Evolutionary conservation across 2,329 filamentous ascomycete species (phyloP).

Genomic region (Aureobasidium mangrovei): DNA sequence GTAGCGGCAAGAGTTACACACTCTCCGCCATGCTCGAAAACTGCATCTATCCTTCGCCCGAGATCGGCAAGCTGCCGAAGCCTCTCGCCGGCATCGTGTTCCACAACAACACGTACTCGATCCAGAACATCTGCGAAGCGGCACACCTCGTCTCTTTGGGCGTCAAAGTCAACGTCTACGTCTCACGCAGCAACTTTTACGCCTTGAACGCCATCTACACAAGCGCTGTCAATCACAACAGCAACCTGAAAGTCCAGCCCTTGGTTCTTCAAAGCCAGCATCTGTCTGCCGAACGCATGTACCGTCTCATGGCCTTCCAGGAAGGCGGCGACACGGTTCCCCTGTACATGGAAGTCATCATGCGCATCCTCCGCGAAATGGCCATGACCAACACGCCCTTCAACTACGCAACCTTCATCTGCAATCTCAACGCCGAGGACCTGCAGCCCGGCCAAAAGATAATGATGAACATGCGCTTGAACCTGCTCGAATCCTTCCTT

Average conservation of each 20-base stretch:
- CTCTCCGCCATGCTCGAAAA: constrained; percentile 53
- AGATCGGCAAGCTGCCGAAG: constrained; percentile 36
- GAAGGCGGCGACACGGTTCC: constrained; percentile 35
- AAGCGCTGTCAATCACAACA: constrained; percentile 27
- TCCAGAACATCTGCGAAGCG: constrained; percentile 48
- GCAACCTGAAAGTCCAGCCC: constrained; percentile 37
- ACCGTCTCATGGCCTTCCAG: constrained; percentile 46
- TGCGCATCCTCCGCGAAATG: constrained; percentile 49
- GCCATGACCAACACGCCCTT: constrained; percentile 39
- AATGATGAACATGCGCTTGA: constrained; percentile 52
- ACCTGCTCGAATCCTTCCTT: constrained; percentile 58
- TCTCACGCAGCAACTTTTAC: constrained; percentile 40
- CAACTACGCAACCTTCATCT: constrained; percentile 43
- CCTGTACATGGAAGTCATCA: constrained; percentile 50
- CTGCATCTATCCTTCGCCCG: constrained; percentile 40
- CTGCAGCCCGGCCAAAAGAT: constrained; percentile 44
- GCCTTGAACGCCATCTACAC: constrained; percentile 37
- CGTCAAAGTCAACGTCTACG: constrained; percentile 44
- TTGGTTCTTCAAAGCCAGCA: constrained; percentile 41
- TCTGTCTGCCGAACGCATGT: constrained; percentile 45
- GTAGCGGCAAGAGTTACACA: constrained; percentile 54
- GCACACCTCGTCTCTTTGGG: constrained; percentile 43
- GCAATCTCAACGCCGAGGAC: constrained; percentile 26
- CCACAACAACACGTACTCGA: constrained; percentile 45
- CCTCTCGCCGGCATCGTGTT: constrained; percentile 53